Base-by-base conservation (phyloP, 2,329 filamentous ascomycete species). In the Aspergillus hiratsukae region DNA sequence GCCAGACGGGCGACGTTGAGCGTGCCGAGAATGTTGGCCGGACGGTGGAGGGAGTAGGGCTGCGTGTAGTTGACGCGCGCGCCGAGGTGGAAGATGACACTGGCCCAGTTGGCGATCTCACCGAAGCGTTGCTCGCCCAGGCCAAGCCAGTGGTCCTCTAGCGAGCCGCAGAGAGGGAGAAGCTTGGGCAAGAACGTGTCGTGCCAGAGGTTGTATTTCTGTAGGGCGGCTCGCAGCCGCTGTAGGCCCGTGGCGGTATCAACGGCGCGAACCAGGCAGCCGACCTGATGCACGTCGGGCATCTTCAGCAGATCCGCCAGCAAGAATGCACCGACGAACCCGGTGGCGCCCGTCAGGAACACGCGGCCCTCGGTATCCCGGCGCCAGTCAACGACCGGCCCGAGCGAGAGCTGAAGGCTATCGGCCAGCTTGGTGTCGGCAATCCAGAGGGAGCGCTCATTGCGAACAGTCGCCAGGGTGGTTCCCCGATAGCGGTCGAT, bases 281-380 rank as follows among this genome's bases (percentile, higher is more conserved):
- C 85, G 3, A 94, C 78, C 60, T 83, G 84, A 21, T 58, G 27
- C 4, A 83, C 76, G 23, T 77, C 71, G 9, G 73, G 78, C 23
- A 73, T 78, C 27, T 80, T 79, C 0, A 95, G 78, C 1, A 94
- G 72, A 51, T 92, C 87, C 52, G 81, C 81, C 31, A 93, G 75
- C 3, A 95, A 74, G 67, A 89, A 93, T 0, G 87, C 81, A 7
- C 91, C 90, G 14, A 96, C 73, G 76, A 95, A 96, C 1, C 90
- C 90, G 1, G 90, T 95, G 3, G 88, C 89, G 27, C 91, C 90
- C 1, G 90, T 96, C 4, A 96, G 74, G 68, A 96, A 87, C 1
- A 92, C 80, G 1, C 60, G 60, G 3, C 66, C 66, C 46, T 67
- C 65, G 7, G 57, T 60, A n/a, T 60, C 56, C n/a, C 54, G 23